Base-by-base conservation (phyloP, 2,329 filamentous ascomycete genomes). In the Davidsoniella eucalypti region DNA sequence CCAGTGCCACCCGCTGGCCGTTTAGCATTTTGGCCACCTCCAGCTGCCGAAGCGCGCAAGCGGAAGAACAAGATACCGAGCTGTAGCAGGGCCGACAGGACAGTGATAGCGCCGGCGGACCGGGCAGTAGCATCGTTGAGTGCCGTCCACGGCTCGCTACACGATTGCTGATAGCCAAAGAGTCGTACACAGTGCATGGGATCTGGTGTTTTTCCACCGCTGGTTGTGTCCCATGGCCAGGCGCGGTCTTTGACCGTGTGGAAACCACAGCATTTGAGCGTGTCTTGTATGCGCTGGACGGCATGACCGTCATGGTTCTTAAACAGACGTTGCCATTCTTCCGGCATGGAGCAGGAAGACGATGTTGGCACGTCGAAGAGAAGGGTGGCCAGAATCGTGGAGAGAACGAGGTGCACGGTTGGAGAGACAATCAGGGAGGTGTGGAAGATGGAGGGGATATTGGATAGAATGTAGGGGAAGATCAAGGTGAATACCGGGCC, bases 241-340 rank as follows among this genome's bases (percentile, higher is more conserved):
- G 74, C 72, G 56, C 72, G 74, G 57, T 87, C 80, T 26, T 59
- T 61, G 25, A 75, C 59, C 4, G 67, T 70, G 50, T 69, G 69
- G 33, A 84, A 66, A 0, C 82, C 82, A 56, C 82, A 87, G 64
- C 82, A 87, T 6, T 71, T 59, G 29, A 84, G 71, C 0, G 69
- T 61, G 58, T 86, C 77, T 58, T 87, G 82, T 47, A 87, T 80
- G 2, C 64, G 61, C 40, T 69, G 65, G 51, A 86, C 72, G 2
- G 67, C 61, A 0, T 56, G 55, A 1, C 55, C 67, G 50, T 83
- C 66, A 53, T 78, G 75, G 0, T 58, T 56, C 33, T 54, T 54
- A 39, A 56, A 59, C 3, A 58, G 51, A 1, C 43, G 47, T 50
- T 59, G 58, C 58, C 57, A 59, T 25, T 49, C 44, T 0, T 51